These are phyloP conservation scores for Tephrocybe sp. DNA, from an alignment of 768 basidiomycete genomes.

Conservation along the genomic window DNA sequence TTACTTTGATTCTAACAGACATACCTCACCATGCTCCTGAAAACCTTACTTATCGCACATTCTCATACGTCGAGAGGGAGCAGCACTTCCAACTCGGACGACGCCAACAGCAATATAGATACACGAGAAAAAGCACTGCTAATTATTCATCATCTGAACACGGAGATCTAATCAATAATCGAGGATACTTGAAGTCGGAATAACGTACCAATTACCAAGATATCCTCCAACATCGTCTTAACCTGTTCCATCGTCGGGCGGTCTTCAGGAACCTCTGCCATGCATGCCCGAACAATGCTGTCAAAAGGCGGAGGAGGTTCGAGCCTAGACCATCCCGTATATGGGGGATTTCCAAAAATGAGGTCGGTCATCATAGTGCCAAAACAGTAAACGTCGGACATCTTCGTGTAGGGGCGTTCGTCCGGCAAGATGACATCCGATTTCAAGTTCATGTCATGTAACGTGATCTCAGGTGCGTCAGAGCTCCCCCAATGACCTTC, in stretches of 20 bases:
- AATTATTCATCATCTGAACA: no score
- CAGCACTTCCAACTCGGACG: no score
- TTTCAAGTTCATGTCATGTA: neutral
- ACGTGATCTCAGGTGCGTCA: neutral
- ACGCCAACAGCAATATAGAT: no score
- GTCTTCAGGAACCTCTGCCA: slow-evolving; percentile 1
- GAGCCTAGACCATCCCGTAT: neutral
- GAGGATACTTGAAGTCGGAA: no score
- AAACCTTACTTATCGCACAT: no score
- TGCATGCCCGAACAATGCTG: neutral
- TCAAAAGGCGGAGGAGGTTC: slow-evolving; percentile 4
- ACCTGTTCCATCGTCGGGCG: slow-evolving; percentile 7
- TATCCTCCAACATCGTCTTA: neutral
- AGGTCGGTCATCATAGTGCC: neutral
- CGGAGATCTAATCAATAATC: no score
- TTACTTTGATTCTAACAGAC: no score
- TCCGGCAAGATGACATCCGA: no score
- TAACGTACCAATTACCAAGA: neutral
- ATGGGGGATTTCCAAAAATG: neutral
- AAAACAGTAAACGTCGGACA: slow-evolving; percentile 7
- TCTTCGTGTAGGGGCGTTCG: slow-evolving; percentile 1
- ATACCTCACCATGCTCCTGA: no score
- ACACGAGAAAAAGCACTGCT: no score
- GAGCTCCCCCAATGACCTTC: neutral
- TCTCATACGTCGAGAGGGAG: no score